Percentiles rank a stretch among this genome's conserved stretches.
These are phyloP conservation scores for Blepharisma japonicum DNA, from an alignment of 73 alveolate genomes.

Conservation along the genomic window DNA sequence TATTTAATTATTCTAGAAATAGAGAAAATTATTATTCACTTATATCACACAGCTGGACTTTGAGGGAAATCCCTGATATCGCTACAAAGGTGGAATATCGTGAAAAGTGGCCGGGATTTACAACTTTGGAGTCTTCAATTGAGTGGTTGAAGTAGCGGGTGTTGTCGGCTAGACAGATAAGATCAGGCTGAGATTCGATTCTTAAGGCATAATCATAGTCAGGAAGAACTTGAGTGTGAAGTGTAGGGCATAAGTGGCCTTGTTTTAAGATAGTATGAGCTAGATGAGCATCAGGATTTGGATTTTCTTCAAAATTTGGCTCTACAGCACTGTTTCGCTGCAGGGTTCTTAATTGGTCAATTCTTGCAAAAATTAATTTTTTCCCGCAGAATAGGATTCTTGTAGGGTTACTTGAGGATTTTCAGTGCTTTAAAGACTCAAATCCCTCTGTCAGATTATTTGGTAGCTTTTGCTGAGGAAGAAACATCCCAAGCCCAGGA, in stretches of 20 bases:
- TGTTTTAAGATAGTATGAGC: slow-evolving; percentile 15
- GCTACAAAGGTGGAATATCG: neutral
- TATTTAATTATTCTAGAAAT: too few relatives aligned
- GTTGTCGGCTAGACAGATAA: slow-evolving; percentile 14
- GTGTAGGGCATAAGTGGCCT: slow-evolving; percentile 2
- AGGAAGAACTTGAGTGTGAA: slow-evolving; percentile 6
- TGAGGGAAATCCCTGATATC: neutral
- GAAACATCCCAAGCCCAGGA: slow-evolving; percentile 24
- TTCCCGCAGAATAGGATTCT: slow-evolving; percentile 18
- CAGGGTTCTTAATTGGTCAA: neutral
- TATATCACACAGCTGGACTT: slow-evolving; percentile 6
- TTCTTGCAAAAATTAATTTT: neutral
- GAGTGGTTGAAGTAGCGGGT: neutral
- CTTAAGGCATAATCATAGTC: slow-evolving; percentile 7
- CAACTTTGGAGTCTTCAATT: neutral
- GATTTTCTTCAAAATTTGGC: neutral
- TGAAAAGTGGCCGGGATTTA: slow-evolving; percentile 22
- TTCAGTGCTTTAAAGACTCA: neutral
- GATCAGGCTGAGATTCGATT: neutral
- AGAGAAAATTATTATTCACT: neutral
- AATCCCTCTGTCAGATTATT: neutral
- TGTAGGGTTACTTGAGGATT: slow-evolving; percentile 11
- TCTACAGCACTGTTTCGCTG: slow-evolving; percentile 12
- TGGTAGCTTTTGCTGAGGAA: neutral
- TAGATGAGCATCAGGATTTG: neutral